Evolutionary conservation across 2,329 filamentous ascomycete genomes (phyloP).

Genomic region (Venturia carpophila): DNA sequence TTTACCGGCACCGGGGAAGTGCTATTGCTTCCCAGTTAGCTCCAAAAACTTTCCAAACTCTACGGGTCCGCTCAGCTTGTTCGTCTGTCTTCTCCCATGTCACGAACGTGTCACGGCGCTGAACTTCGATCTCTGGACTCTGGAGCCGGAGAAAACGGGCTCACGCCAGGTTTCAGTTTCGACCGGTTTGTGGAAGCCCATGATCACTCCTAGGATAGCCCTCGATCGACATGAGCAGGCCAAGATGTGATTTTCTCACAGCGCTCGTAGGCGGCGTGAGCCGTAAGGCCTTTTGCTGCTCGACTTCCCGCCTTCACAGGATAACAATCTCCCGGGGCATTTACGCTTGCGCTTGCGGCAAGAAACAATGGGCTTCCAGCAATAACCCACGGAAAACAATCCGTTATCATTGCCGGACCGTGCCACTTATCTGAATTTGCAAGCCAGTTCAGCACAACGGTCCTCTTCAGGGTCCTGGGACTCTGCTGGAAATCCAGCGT

Average conservation of each 20-base stretch:
- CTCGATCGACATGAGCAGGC: neutral
- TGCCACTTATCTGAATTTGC: conserved; percentile 7
- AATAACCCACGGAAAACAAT: neutral
- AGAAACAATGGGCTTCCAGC: neutral
- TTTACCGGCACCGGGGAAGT: conserved; percentile 9
- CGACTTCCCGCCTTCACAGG: too few species aligned
- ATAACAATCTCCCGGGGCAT: neutral
- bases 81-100: neutral
- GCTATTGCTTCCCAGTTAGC: conserved; percentile 1
- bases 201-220: neutral
- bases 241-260: neutral
- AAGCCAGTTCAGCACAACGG: neutral
- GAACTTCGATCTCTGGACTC: neutral
- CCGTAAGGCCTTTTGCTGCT: conserved; percentile 4
- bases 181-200: neutral
- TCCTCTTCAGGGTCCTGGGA: neutral
- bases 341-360: neutral
- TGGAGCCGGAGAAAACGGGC: neutral
- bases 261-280: neutral
- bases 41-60: neutral
- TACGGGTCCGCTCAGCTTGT: neutral
- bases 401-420: neutral
- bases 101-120: neutral
- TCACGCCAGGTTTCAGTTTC: neutral
- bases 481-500: neutral